These are phyloP conservation scores for Chaetomium strumarium DNA, from an alignment of 2,329 filamentous ascomycete species.

Conservation along the genomic window DNA sequence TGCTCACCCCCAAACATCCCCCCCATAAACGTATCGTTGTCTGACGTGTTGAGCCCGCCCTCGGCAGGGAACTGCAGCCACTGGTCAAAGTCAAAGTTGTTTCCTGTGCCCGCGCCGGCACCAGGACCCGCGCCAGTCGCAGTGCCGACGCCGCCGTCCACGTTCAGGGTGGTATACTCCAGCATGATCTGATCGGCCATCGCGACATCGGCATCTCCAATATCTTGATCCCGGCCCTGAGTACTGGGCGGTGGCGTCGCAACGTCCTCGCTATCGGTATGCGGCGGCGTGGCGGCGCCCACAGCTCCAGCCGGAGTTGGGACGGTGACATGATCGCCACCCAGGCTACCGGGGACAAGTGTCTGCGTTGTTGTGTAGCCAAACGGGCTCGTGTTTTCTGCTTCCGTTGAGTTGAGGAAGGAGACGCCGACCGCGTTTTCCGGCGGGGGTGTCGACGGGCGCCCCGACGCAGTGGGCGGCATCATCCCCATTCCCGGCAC, in stretches of 20 bases:
- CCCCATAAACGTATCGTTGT: constrained; percentile 34
- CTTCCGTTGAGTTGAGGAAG: constrained; percentile 23
- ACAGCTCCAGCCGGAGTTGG: constrained; percentile 5
- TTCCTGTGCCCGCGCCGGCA: constrained; percentile 27
- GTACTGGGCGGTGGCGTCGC: not conserved
- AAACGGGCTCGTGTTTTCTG: constrained; percentile 5
- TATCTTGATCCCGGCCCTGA: constrained; percentile 22
- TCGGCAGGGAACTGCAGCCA: constrained; percentile 54
- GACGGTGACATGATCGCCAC: constrained; percentile 28
- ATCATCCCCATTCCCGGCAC: not conserved
- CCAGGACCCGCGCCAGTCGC: constrained; percentile 20
- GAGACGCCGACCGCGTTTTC: constrained; percentile 39
- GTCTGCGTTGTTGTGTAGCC: constrained; percentile 17
- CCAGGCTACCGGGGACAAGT: not conserved
- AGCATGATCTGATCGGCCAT: constrained; percentile 29
- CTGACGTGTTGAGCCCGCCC: constrained; percentile 32
- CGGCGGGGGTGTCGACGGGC: constrained; percentile 46
- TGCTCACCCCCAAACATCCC: constrained; percentile 8
- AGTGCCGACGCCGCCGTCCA: not conserved
- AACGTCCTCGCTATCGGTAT: constrained; percentile 31
- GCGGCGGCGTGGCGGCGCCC: constrained; percentile 36
- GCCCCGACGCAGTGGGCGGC: not conserved
- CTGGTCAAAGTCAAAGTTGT: constrained; percentile 50
- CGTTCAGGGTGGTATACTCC: not conserved
- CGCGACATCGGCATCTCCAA: constrained; percentile 33